Evolutionary conservation across 2,329 filamentous ascomycete species (phyloP), one percentile per base, ranked within the genome.

Genomic region (Scedosporium boydii): DNA sequence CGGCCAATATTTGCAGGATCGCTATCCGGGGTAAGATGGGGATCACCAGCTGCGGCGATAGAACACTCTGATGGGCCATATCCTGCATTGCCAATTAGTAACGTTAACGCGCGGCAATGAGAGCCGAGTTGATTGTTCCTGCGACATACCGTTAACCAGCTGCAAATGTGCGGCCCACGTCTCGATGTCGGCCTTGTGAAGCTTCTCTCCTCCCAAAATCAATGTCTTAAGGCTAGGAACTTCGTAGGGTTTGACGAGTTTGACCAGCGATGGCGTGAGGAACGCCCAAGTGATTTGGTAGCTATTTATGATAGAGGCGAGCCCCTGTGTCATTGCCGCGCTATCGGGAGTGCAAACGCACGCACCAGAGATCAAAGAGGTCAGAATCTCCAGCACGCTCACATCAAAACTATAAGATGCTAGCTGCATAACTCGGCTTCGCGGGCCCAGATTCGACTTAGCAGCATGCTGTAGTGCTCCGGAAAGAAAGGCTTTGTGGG

Each of bases 341-440:
- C 84, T 82, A 0, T 80, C 82, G 0, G 82, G 80, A 6, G 84
- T 79, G 66, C 80, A 82, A 10, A 83, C 74, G 58, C 76, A 78
- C 3, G 79, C 81, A 29, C 80, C 80, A 12, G 72, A 69, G 23
- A 75, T 73, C 21, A 83, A 72, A 0, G 80, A 82, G 62, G 78
- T 81, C 12, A 82, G 76, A 74, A 83, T 82, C 66, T 80, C 81
- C 67, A 80, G 76, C 18, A 82, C 77, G 63, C 78, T 80, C 58
- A 80, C 80, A 64, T 84, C 82, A 63, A 83, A 84, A 6, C 80
- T 81, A 64, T 83, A 82, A 0, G 79, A 79, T 1, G 77, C 76
- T 62, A 80, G 80, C 65, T 80, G 76, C 58, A 80, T 75, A 51
- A 78, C 75, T 14, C 77, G 73, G 1, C 77, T 77, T 23, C 72